Evolutionary conservation across 1,284 basidiomycete genomes (phyloP).

Genomic region (Earliella scabrosa): DNA sequence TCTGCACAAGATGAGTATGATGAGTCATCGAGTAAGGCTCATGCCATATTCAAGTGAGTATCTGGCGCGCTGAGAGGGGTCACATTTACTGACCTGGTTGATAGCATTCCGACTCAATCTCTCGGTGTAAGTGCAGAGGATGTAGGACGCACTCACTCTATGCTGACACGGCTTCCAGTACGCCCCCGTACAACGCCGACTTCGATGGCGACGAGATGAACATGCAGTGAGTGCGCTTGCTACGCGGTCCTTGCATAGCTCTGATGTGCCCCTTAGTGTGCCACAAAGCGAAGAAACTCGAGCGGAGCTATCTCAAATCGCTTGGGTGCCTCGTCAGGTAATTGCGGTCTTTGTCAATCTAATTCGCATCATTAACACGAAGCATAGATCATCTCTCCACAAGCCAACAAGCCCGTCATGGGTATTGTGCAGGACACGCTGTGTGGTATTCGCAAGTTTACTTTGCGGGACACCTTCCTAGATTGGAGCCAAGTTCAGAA

Average conservation of each 20-base stretch:
- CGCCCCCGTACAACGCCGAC: slow-evolving; percentile 94
- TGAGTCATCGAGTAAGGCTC: slow-evolving; percentile 97
- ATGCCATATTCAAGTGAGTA: slow-evolving; percentile 98
- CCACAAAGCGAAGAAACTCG: slow-evolving; percentile 99
- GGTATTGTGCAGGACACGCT: slow-evolving; percentile 99
- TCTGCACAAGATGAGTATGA: slow-evolving; percentile 99
- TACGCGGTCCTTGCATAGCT: neutral
- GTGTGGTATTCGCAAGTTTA: slow-evolving; percentile 97
- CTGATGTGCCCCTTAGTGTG: slow-evolving; percentile 57
- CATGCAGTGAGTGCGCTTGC: slow-evolving; percentile 80
- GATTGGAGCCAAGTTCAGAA: slow-evolving; percentile 97
- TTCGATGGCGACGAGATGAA: slow-evolving; percentile 99
- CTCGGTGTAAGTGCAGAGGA: slow-evolving; percentile 79
- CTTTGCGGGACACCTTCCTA: slow-evolving; percentile 91
- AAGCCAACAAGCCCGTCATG: slow-evolving; percentile 99
- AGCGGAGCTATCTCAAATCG: slow-evolving; percentile 96
- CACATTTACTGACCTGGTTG: slow-evolving; percentile 33
- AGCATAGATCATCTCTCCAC: slow-evolving; percentile 95
- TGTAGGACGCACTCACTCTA: neutral
- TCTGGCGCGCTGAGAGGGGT: neutral
- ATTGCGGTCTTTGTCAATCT: slow-evolving; percentile 22
- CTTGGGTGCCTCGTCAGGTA: slow-evolving; percentile 98
- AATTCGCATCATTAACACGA: neutral
- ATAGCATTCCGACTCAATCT: slow-evolving; percentile 95
- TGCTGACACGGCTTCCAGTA: slow-evolving; percentile 46